Evolutionary conservation across 2,329 filamentous ascomycete species (phyloP).

Genomic region (Ophiostoma tasmaniense): DNA sequence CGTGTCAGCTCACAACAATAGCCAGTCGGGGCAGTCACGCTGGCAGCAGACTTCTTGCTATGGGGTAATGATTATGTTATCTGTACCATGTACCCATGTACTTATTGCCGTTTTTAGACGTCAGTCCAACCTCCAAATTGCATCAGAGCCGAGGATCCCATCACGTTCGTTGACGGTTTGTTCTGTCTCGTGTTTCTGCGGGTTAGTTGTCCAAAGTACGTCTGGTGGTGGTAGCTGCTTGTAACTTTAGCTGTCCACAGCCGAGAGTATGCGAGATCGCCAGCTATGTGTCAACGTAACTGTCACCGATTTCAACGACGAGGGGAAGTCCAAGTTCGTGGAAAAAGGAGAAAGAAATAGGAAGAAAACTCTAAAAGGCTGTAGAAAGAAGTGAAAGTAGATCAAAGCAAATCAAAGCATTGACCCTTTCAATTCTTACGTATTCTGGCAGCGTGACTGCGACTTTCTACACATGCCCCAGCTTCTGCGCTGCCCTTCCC

Average conservation of each 20-base stretch:
- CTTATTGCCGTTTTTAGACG: neutral
- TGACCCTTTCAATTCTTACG: neutral
- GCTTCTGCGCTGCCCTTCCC: neutral
- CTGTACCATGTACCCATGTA: neutral
- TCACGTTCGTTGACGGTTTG: neutral
- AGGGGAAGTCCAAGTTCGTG: neutral
- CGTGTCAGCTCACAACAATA: neutral
- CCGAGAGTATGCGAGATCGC: neutral
- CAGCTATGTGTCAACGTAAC: neutral
- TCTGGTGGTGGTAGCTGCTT: neutral
- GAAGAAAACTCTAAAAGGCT: neutral
- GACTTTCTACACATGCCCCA: neutral
- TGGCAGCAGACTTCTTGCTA: conserved; percentile 1
- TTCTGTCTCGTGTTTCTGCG: neutral
- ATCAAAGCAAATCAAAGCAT: neutral
- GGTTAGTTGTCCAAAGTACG: neutral
- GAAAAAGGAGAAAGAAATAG: neutral
- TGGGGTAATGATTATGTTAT: conserved; percentile 20
- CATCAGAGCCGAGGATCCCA: conserved; percentile 2
- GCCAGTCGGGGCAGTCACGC: neutral
- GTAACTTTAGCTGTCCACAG: neutral
- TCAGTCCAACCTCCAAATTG: neutral
- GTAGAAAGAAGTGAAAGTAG: neutral
- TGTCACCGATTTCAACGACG: neutral
- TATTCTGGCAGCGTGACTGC: neutral